Evolutionary conservation across 345 rosid genomes (phyloP), one percentile per base, ranked within the genome.

Genomic region (Melaleuca quinquenervia): DNA sequence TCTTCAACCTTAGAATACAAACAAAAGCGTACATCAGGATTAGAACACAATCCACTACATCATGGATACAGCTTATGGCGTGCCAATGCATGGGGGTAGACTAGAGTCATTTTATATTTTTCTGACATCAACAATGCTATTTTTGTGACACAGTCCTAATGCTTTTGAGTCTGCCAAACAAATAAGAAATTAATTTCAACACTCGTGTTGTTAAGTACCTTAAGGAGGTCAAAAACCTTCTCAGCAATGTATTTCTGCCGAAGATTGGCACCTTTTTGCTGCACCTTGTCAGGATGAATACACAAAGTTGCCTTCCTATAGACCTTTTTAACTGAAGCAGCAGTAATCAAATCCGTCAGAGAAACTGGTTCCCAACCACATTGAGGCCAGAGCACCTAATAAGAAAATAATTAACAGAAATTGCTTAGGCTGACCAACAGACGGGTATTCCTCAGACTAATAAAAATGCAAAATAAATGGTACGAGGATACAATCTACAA

Each of bases 201-300:
- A n/a, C n/a, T n/a, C n/a, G n/a, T n/a, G n/a, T n/a, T n/a, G n/a
- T n/a, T n/a, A n/a, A n/a, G n/a, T n/a, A n/a, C n/a, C n/a, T n/a
- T n/a, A n/a, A n/a, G n/a, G n/a, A n/a, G n/a, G n/a, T 92, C 91
- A 74, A 90, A 92, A 84, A 92, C 91, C 84, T 92, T 90, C 89
- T 92, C 93, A 5, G 92, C 91, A 49, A 90, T 50, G 86, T 89
- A 92, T 70, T 92, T 92, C 54, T 92, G 93, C 53, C 90, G 92
- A 83, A 92, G 91, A 88, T 88, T 92, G 86, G 93, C 92, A 44
- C 93, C 93, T 85, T 88, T 90, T 87, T 92, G 93, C 83, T 92
- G 93, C 87, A 92, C 91, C 85, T 92, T 92, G 86, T 92, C 93
- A n/a, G 93, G 93, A 87, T 92, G 93, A 80, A 92, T 88, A 86